Evolutionary conservation across 2,329 filamentous ascomycete species (phyloP), one percentile per base, ranked within the genome.

Genomic region (Ceratocystis destructans): DNA sequence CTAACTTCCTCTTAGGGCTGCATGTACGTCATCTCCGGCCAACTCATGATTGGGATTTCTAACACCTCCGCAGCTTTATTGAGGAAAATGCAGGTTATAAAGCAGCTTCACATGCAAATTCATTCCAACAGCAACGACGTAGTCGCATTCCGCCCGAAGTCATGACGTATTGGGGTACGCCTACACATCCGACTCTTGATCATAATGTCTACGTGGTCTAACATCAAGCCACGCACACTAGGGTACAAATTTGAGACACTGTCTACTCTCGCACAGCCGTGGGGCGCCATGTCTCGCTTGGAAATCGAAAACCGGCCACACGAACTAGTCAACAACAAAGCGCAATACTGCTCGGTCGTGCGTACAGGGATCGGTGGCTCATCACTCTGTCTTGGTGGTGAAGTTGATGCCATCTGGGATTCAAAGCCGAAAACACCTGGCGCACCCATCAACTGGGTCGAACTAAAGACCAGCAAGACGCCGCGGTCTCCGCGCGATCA

Each of bases 161-260:
- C 69, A 96, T 96, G 91, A 85, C 87, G 62, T 99, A 87, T 73
- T 97, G 93, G 93, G 93, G 89, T 91, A 76, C 69, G 72, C 33
- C 2, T 20, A 22, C 15, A 33, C 3, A 28, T 28, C 12, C 12
- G 8, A 41, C 37, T 25, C 7, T 5, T 66, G 15, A 61, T 7
- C 31, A 12, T 41, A 8, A 28, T 62, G 15, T 22, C 15, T 37
- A n/a, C 33, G 2, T 41, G 20, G 33, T 37, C 44, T 28, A 53
- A 15, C 22, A 65, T 5, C 55, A 41, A 8, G 5, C 37, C 28
- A 8, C 69, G 62, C n/a, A 22, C 17, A 37, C 12, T 70, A 93
- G 90, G 93, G 45, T 99, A 99, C 78, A 99, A 99, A 74, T 99
- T 99, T 72, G 94, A 99, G 75, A 88, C 90, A 0, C 76, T 99